Base-by-base conservation (phyloP, 208 protist species). In the Trypanosoma congolense region DNA sequence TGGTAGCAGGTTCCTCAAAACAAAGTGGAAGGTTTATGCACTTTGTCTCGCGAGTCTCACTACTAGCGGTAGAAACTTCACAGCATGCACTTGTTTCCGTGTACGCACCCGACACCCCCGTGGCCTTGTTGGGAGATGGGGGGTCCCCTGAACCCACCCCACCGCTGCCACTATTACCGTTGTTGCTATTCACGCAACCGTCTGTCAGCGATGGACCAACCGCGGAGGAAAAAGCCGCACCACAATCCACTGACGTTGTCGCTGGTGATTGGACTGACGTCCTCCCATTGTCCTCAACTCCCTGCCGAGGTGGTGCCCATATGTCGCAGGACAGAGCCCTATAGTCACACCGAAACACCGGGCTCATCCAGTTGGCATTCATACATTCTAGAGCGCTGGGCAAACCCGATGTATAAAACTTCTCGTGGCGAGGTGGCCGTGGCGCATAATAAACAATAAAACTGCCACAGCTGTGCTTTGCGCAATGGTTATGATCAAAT, bases 401-500 rank as follows among this genome's bases (percentile, higher is more conserved):
- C 28, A 72, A 59, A 1, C 70, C 55, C 57, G 69, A 78, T 2
- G 69, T 67, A 6, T 6, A 12, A 22, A 70, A n/a, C 30, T 76
- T 85, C 26, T 84, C 47, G 50, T 89, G 83, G 0, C 75, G 74
- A 41, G 87, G 83, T 8, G 87, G 67, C 9, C 83, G 87, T 21
- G 90, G 60, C 21, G 90, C 68, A 65, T 94, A 94, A 56, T 75
- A 94, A 42, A 75, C 80, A 41, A 94, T 72, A 57, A 94, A 94
- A 46, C 73, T 74, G 31, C 87, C 87, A 61, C 80, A 87, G 65
- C 74, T 88, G 70, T 90, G 61, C 69, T 94, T 90, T 9, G 80
- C 72, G 6, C 73, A 70, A 59, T 94, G 87, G 24, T 69, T 66
- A 48, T 81, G 77, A 64, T 75, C 80, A 70, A 83, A 94, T 26